Percentiles rank a stretch among this genome's conserved stretches.
These are phyloP conservation scores for Ophiostoma himal-ulmi DNA, from an alignment of 2,329 filamentous ascomycete genomes.

Conservation along the genomic window DNA sequence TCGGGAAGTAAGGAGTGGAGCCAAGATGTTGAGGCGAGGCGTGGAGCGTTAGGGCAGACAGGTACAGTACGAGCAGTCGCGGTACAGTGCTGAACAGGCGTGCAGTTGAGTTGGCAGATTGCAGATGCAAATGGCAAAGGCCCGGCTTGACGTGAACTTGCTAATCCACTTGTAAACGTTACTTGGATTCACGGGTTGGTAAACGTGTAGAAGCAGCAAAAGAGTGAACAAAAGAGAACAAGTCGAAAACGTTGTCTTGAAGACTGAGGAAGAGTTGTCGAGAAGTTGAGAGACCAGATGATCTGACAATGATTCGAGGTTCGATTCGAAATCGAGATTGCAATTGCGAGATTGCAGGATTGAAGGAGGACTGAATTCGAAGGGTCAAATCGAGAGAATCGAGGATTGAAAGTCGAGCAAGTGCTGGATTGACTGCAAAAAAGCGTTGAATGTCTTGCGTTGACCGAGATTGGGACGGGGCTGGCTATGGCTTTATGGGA, in stretches of 20 bases:
- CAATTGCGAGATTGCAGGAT: too few species aligned
- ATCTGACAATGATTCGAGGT: not conserved
- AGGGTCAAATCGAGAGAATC: not conserved
- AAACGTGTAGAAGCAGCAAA: not conserved
- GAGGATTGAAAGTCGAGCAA: not conserved
- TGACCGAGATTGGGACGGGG: slow-evolving; percentile 3
- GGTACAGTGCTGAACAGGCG: not conserved
- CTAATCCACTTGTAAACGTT: slow-evolving; percentile 17
- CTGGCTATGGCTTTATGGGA: slow-evolving; percentile 8
- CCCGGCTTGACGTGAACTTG: slow-evolving; percentile 13
- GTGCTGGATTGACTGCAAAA: not conserved
- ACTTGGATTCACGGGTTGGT: slow-evolving; percentile 8
- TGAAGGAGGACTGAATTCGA: not conserved
- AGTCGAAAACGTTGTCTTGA: not conserved
- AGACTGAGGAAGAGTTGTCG: not conserved
- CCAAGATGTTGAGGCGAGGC: slow-evolving; percentile 16
- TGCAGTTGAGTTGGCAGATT: not conserved
- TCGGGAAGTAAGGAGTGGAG: slow-evolving; percentile 16
- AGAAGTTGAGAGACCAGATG: not conserved
- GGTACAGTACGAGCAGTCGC: not conserved
- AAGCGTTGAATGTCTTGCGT: slow-evolving; percentile 5
- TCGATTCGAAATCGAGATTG: not conserved
- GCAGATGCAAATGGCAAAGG: slow-evolving; percentile 12
- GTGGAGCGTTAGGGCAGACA: not conserved
- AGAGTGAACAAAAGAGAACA: not conserved